Evolutionary conservation across 495 filamentous ascomycete species (phyloP).

Genomic region (Neurospora sp.): DNA sequence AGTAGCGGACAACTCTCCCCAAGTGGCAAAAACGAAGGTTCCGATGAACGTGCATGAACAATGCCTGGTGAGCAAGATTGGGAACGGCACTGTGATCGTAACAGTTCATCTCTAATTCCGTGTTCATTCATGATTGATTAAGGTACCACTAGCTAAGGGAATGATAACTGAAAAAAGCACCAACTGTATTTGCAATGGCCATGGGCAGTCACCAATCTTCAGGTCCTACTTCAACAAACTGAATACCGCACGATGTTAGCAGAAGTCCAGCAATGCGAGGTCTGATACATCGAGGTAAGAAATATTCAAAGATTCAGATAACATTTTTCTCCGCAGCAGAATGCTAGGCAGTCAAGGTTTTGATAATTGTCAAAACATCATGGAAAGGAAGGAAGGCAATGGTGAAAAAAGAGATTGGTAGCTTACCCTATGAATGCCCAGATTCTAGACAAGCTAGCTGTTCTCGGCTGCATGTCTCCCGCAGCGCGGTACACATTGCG

Average conservation of each 20-base stretch:
- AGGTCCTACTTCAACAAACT: not conserved
- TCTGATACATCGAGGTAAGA: not conserved
- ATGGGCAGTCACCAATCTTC: not conserved
- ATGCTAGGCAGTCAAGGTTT: slow-evolving; percentile 28
- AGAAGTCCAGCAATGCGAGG: not conserved
- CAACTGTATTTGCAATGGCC: not conserved
- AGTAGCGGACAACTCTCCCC: not conserved
- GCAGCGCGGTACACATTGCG: not conserved
- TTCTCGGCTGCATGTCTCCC: not conserved
- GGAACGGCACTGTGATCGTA: not conserved
- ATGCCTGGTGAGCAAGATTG: not conserved
- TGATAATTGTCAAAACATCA: slow-evolving; percentile 21
- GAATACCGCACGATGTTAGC: not conserved
- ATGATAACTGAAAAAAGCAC: not conserved
- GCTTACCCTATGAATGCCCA: not conserved
- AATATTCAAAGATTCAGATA: not conserved
- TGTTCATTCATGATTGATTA: not conserved
- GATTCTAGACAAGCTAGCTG: not conserved
- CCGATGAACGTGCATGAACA: not conserved
- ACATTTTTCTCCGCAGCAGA: slow-evolving; percentile 14
- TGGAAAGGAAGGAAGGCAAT: not conserved
- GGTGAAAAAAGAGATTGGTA: not conserved
- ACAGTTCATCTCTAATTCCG: not conserved
- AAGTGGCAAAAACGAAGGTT: not conserved
- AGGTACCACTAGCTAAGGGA: not conserved